Conservation (phyloP, 768 basidiomycete species). For the Hericium erinaceus region DNA sequence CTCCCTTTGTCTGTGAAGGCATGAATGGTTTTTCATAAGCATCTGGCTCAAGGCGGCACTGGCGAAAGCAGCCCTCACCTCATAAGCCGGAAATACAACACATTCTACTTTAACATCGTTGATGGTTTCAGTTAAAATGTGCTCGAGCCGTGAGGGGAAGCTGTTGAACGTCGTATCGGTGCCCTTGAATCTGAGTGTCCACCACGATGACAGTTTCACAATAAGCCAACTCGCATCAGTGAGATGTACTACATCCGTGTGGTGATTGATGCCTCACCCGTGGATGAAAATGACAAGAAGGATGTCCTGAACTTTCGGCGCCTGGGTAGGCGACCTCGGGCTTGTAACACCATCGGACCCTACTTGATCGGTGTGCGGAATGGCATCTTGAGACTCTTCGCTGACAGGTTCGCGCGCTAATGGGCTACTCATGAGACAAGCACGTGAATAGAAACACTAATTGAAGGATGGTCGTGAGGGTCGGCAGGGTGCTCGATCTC, state of each 20-base stretch:
- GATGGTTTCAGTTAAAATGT: conserved; percentile 63
- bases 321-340: no score
- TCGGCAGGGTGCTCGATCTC: no score
- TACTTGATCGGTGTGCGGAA: no score
- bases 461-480: no score
- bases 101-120: conserved; percentile 52
- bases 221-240: not conserved
- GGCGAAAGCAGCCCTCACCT: conserved; percentile 36
- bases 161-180: conserved; percentile 62
- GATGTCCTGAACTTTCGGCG: conserved; percentile 9
- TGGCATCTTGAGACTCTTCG: no score
- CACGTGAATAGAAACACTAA: no score
- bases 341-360: no score
- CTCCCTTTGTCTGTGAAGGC: conserved; percentile 68
- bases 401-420: no score
- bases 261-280: conserved; percentile 40
- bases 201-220: not conserved
- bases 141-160: conserved; percentile 75
- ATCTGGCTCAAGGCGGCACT: not conserved
- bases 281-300: conserved; percentile 74
- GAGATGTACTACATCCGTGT: conserved; percentile 13
- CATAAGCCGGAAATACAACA: conserved; percentile 82
- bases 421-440: no score
- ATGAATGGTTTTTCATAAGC: not conserved
- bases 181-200: conserved; percentile 38